Evolutionary conservation across 805 yeast genomes (phyloP), one percentile per base, ranked within the genome.

Genomic region (Grigorovia jiainica): DNA sequence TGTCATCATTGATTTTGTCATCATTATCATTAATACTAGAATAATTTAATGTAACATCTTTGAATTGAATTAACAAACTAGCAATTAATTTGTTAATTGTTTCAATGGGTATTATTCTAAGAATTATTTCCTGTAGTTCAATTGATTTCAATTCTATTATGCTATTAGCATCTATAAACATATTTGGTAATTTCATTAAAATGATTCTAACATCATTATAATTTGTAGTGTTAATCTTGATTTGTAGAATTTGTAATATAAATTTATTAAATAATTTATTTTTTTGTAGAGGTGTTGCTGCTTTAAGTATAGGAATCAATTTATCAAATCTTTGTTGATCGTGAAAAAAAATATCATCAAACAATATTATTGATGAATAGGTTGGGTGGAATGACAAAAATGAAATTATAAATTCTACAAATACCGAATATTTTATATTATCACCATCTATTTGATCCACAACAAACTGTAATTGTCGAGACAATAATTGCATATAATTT

Each of bases 211-310:
- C n/a, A 27, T 43, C 40, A 1, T 16, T 24, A 11, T 19, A 46
- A 35, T 51, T 54, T 0, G 38, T 29, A 2, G 19, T 13, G 11
- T 30, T 45, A 0, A 47, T 36, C 8, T 35, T 40, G 8, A 46
- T 30, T 35, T 54, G 55, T 23, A 58, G 31, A 41, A 45, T 51
- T 13, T 49, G 51, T 7, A 54, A 15, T n/a, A 60, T 11, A 35
- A 39, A 44, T 18, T 46, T 48, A 4, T 34, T 41, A 11, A 53
- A 4, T 7, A 59, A 34, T 33, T 50, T 44, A 16, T 45, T 47
- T 35, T 43, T 51, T 25, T 51, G 49, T n/a, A 53, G 19, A 7
- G 29, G 13, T 2, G 50, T 41, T 2, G 54, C 46, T 29, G 20
- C 18, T 9, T 29, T 23, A 1, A 54, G 13, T 11, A 54, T 43